Evolutionary conservation across 169 alveolate species (phyloP).

Genomic region (Plasmodium coatneyi): DNA sequence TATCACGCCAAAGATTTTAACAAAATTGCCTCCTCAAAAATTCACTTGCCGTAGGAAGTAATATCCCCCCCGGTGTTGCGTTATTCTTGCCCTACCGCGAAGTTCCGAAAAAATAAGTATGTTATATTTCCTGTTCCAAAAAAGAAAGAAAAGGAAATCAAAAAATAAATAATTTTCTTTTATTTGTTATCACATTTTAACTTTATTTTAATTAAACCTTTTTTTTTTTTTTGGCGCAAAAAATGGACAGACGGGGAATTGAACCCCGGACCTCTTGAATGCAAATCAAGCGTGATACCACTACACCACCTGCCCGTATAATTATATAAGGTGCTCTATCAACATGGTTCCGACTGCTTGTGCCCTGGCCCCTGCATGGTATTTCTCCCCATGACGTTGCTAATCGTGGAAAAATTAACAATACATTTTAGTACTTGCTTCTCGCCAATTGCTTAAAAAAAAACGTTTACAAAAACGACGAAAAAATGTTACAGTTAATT

Average conservation of each 20-base stretch:
- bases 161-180: too few relatives aligned
- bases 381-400: not conserved
- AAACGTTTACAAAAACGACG: not conserved
- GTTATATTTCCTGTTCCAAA: not conserved
- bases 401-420: not conserved
- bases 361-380: not conserved
- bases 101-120: not conserved
- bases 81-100: not conserved
- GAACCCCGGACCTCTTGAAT: constrained; percentile 90
- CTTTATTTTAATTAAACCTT: not conserved
- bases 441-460: not conserved
- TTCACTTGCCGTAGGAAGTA: not conserved
- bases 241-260: constrained; percentile 88
- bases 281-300: constrained; percentile 89
- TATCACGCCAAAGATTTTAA: not conserved
- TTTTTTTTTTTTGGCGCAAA: not conserved
- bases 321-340: not conserved
- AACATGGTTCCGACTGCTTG: not conserved
- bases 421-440: not conserved
- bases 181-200: too few relatives aligned
- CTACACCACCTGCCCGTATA: constrained; percentile 87
- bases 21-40: not conserved
- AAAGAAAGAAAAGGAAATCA: too few relatives aligned
- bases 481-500: not conserved
- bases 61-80: not conserved